phyloP scores from a whole-genome alignment of 2,329 filamentous ascomycete species.

The Xylariales sp. region DNA sequence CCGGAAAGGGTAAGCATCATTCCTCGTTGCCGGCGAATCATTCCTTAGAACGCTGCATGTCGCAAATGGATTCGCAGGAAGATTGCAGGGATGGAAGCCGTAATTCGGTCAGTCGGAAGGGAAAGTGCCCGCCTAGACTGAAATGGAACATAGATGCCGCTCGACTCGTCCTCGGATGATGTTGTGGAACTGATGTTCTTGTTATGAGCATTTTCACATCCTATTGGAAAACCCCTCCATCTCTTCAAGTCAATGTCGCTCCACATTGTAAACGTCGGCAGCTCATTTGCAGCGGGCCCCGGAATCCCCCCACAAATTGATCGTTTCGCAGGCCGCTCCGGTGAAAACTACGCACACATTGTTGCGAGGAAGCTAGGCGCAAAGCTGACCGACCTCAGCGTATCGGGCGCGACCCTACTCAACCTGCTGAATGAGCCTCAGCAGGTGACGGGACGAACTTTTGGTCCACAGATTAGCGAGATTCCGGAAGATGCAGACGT shows the following conservation, averaged over 20 bases:
- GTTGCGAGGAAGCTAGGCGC: constrained; percentile 1
- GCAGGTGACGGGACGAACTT: constrained; percentile 15
- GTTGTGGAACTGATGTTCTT: too few relatives aligned
- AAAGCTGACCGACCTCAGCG: constrained; percentile 26
- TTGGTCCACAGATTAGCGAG: constrained; percentile 29
- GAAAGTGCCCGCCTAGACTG: too few relatives aligned
- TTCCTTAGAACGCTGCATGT: too few relatives aligned
- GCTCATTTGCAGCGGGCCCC: constrained; percentile 10
- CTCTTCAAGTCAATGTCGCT: constrained; percentile 7
- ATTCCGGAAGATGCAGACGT: constrained; percentile 30
- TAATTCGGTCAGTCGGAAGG: too few relatives aligned
- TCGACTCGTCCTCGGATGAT: too few relatives aligned
- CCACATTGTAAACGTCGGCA: constrained; percentile 8
- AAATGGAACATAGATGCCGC: too few relatives aligned
- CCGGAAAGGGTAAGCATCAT: too few relatives aligned
- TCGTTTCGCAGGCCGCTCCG: constrained; percentile 2
- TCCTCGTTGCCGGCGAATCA: too few relatives aligned
- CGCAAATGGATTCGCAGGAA: too few relatives aligned
- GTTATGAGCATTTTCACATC: not conserved
- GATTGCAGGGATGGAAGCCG: too few relatives aligned
- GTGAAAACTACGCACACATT: constrained; percentile 9
- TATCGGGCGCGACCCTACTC: constrained; percentile 32
- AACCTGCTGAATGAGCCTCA: constrained; percentile 32
- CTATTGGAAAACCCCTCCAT: too few relatives aligned
- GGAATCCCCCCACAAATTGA: constrained; percentile 8